Base-by-base conservation (phyloP, 805 yeast genomes). In the Candida boleticola region DNA sequence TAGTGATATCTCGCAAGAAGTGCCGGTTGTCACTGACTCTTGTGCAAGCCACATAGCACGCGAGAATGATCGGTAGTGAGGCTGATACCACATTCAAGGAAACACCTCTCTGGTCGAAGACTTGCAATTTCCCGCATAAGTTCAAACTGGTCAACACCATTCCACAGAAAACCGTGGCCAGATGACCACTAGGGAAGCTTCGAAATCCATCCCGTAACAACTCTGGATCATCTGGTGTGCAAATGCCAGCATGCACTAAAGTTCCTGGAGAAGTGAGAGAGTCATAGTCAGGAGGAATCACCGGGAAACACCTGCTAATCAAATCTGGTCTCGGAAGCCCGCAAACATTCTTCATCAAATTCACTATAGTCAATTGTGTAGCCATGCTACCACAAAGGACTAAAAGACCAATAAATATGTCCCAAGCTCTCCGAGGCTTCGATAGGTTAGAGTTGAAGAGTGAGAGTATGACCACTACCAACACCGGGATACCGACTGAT, bases 11-110 rank as follows among this genome's bases (percentile, higher is more conserved):
- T 19, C 55, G 22, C 3, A 68, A 39, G 41, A 63, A 68, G 49
- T 74, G 78, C 27, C 77, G 53, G 48, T 73, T 68, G 45, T 74
- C 79, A n/a, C 78, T 68, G n/a, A 68, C 56, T 41, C 79, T 53
- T 2, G 78, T 64, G 18, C 65, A 57, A 0, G 74, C 50, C 2
- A 74, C 63, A 33, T 55, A 51, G 1, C 58, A 37, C 0, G 77
- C 68, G 3, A 64, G 29, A 10, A 57, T 43, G 3, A 66, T 44
- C 0, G 79, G 78, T 2, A 61, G n/a, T 2, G 67, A 35, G 1
- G 66, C 55, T 4, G 63, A 11, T 0, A 71, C 25, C 0, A 63
- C 47, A 39, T 68, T 68, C 38, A 58, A 48, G 6, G 69, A 57
- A 4, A 62, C 52, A 1, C 68, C 68, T 32, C 71, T 52, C 5